A percentile compares a stretch with the other conserved stretches of the same genome.
These are phyloP conservation scores for Casuarina glauca DNA, from an alignment of 306 rosid genomes.

Conservation along the genomic window DNA sequence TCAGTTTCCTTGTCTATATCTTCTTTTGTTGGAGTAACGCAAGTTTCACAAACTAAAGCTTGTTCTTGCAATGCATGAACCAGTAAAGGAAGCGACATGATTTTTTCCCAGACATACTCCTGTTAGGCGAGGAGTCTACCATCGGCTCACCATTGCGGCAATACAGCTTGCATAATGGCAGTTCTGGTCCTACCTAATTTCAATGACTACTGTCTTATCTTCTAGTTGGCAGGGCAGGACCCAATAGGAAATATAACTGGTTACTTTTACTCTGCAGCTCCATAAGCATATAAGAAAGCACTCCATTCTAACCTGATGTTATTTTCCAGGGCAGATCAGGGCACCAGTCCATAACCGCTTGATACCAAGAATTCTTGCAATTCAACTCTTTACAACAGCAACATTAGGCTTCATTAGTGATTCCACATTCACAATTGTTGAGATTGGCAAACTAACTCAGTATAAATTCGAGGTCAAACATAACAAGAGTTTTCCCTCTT, in stretches of 20 bases:
- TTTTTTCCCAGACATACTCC: no score
- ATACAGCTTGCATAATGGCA: background rate
- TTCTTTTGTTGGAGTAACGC: background rate
- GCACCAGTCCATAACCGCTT: background rate
- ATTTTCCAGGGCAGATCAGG: background rate
- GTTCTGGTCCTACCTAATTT: background rate
- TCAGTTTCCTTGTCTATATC: no score
- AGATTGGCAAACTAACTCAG: no score
- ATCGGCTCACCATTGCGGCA: background rate
- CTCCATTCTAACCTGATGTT: background rate
- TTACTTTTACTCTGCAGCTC: background rate
- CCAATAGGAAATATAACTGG: background rate
- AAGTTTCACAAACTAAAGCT: background rate
- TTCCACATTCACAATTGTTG: no score
- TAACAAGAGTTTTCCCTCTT: no score
- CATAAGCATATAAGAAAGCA: background rate
- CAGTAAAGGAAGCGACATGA: background rate
- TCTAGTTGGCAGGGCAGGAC: background rate
- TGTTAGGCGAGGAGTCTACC: background rate
- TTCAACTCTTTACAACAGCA: background rate
- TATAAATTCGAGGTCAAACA: no score
- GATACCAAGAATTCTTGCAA: background rate
- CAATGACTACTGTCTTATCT: background rate
- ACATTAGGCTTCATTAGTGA: background rate
- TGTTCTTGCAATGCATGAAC: background rate